Conservation (phyloP, 208 protist genomes). For the Entamoeba invadens region DNA sequence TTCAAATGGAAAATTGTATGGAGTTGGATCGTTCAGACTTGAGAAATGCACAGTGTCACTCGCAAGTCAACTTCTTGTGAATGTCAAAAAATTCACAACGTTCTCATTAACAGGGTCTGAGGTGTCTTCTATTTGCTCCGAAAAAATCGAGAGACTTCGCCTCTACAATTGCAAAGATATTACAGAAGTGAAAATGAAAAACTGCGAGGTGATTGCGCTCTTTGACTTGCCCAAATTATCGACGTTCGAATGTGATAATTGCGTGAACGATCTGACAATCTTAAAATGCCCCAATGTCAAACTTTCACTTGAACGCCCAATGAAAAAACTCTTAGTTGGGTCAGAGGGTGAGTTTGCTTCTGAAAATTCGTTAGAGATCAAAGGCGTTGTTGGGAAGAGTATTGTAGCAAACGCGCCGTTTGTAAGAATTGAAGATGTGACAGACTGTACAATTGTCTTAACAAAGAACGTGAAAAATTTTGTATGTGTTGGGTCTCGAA, state of each 20-base stretch:
- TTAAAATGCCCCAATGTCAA: background rate
- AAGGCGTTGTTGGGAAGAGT: background rate
- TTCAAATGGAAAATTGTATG: background rate
- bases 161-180: background rate
- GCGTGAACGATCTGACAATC: background rate
- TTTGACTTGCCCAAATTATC: background rate
- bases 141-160: background rate
- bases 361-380: background rate
- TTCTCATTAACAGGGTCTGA: background rate
- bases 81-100: background rate
- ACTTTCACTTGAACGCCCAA: background rate
- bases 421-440: background rate
- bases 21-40: background rate
- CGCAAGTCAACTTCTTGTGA: background rate
- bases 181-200: background rate
- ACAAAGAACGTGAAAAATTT: background rate
- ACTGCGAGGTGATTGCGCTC: background rate
- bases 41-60: background rate
- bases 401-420: background rate
- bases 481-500: background rate
- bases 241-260: background rate
- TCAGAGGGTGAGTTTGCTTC: background rate
- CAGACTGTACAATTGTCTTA: background rate
- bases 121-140: background rate
- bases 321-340: background rate